A percentile compares a stretch with the other conserved stretches of the same genome.
Conservation (phyloP, 495 filamentous ascomycete species). For the Margaritispora aquatica region DNA sequence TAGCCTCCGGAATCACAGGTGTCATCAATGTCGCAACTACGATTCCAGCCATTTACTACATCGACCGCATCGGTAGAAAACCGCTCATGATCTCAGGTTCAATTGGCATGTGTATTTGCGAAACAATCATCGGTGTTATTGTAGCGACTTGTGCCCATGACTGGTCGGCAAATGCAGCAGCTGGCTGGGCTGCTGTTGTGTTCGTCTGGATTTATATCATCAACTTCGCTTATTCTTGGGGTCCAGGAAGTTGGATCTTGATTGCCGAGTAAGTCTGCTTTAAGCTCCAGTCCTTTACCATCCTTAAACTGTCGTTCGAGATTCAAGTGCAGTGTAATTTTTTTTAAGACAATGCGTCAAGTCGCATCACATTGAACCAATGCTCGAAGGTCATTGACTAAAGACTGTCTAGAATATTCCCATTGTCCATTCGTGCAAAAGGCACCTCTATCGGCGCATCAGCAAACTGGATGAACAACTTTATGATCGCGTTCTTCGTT, state of each 20-base stretch:
- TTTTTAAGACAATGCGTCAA: no score
- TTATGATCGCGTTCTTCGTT: conserved; percentile 20
- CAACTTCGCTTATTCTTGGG: conserved; percentile 41
- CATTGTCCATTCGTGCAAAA: conserved; percentile 54
- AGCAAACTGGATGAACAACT: conserved; percentile 26
- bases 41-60: conserved; percentile 17
- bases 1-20: conserved; percentile 30
- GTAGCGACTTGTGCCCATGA: conserved; percentile 38
- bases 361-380: no score
- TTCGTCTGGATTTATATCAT: conserved; percentile 45
- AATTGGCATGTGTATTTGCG: conserved; percentile 41
- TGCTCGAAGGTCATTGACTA: no score
- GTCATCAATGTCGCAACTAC: conserved; percentile 5
- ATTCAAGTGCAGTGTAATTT: no score
- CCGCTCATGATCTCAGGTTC: conserved; percentile 37
- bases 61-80: conserved; percentile 42
- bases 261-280: no score
- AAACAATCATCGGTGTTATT: conserved; percentile 41
- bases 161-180: conserved; percentile 37
- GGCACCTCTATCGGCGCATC: conserved; percentile 26
- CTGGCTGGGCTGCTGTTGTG: conserved; percentile 45
- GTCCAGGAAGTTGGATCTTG: conserved; percentile 49
- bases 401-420: no score
- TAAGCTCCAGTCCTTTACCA: no score
- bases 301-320: no score